Conservation (phyloP, 2,329 filamentous ascomycete genomes). For the Colletotrichum truncatum region DNA sequence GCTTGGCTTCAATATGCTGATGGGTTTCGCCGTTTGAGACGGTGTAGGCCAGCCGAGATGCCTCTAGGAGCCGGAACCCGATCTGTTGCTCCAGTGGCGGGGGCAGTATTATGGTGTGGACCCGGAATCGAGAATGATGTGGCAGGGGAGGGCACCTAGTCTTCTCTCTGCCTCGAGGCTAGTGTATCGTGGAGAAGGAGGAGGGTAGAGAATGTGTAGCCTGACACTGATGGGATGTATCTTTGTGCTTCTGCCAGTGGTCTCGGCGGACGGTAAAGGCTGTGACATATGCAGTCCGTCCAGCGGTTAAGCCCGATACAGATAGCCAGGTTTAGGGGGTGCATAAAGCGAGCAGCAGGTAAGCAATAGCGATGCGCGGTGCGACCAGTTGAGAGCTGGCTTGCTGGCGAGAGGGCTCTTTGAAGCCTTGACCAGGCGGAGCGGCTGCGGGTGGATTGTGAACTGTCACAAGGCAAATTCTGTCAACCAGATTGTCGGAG, state of each 20-base stretch:
- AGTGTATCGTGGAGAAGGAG: slow-evolving; percentile 8
- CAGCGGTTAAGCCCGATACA: slow-evolving; percentile 10
- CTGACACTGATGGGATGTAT: neutral
- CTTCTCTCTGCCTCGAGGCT: neutral
- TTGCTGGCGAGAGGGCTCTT: neutral
- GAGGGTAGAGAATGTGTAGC: neutral
- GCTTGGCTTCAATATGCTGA: neutral
- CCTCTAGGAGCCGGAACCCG: too few species aligned
- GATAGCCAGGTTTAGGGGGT: neutral
- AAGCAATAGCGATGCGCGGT: slow-evolving; percentile 23
- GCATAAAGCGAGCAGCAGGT: slow-evolving; percentile 13
- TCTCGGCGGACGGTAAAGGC: neutral
- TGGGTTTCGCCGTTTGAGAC: too few species aligned
- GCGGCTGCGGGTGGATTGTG: neutral
- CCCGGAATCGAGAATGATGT: slow-evolving; percentile 4
- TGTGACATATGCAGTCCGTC: slow-evolving; percentile 19
- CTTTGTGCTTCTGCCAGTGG: neutral
- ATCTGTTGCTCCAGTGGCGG: slow-evolving; percentile 8
- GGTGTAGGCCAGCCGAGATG: neutral
- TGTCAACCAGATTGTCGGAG: slow-evolving; percentile 23
- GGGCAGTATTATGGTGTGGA: slow-evolving; percentile 6
- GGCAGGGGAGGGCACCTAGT: neutral
- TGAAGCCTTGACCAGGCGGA: neutral
- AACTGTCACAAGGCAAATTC: slow-evolving; percentile 21
- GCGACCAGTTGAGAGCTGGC: neutral